Base-by-base conservation (phyloP, 352 stramenopile species). In the Peronosclerospora sorghi region DNA sequence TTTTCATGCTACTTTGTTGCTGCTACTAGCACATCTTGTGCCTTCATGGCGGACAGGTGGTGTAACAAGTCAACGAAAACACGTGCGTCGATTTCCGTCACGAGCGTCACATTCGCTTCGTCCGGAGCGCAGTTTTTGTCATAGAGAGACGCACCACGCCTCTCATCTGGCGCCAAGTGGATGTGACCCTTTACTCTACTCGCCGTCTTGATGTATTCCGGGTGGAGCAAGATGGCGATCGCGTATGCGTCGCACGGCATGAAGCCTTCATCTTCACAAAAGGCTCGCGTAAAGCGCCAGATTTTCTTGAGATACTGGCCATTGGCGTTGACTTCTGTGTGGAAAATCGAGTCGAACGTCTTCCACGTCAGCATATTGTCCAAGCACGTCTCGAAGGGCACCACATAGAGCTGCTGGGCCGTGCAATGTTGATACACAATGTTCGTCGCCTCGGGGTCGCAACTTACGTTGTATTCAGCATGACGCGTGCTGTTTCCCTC, bases 391-490 rank as follows among this genome's bases (percentile, higher is more conserved):
- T 91, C 78, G 51, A 85, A 77, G 9, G 75, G 73, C 48, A 91
- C 47, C 23, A 87, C 65, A 15, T 69, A 44, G 17, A 88, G 57
- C 51, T 88, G 76, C 15, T 67, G 59, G 23, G 73, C 63, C 10
- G 32, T 54, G 56, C 71, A 76, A 54, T 88, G 67, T 53, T 81
- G 48, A 32, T 81, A 74, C 18, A 88, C 66, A 17, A 86, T 88
- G 39, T 71, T 55, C 12, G 76, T 81, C 1, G 79, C 79, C 51
- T 91, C 79, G 5, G 79, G 79, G 51, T 91, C 79, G 47, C 76
- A 87, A 29, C 63, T 71, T 13, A 86, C 73, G 52, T 91, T 91
- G 46, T 86, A 91, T 49, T 91, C 79, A 0, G 70, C 43, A 54
- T 87, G 66, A 17, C 59, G 35, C 23, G 74, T 87, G 30, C 72